A percentile compares a stretch with the other conserved stretches of the same genome.
Evolutionary conservation across 257 asterid species (phyloP).

Genomic region (Penstemon davidsonii): DNA sequence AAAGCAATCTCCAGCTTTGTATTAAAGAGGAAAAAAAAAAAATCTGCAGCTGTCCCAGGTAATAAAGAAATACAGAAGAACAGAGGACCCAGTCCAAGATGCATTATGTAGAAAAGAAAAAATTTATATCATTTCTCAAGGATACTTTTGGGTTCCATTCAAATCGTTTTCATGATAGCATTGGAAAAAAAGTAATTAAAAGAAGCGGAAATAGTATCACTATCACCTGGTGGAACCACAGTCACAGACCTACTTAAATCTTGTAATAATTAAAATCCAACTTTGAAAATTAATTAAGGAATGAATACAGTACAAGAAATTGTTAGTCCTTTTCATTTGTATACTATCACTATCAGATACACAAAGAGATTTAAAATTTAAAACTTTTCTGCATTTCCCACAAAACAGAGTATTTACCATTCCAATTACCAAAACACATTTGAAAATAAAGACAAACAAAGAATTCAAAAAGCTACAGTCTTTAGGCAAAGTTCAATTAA

Average conservation of each 20-base stretch:
- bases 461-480: too few relatives aligned
- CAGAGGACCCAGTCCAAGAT: slow-evolving; percentile 40
- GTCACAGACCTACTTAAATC: slow-evolving; percentile 12
- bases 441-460: background rate
- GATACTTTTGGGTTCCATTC: slow-evolving; percentile 39
- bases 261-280: background rate
- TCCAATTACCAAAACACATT: background rate
- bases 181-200: slow-evolving; percentile 32
- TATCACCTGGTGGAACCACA: slow-evolving; percentile 23
- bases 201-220: background rate
- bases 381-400: background rate
- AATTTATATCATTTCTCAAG: slow-evolving; percentile 30
- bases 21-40: too few relatives aligned
- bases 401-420: background rate
- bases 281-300: background rate
- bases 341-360: too few relatives aligned
- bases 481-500: too few relatives aligned
- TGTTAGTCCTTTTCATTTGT: background rate
- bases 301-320: background rate
- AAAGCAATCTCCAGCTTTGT: slow-evolving; percentile 26
- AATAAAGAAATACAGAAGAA: slow-evolving; percentile 3
- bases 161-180: slow-evolving; percentile 39
- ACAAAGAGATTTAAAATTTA: background rate
- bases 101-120: slow-evolving; percentile 36
- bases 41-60: background rate